Evolutionary conservation across 208 protist species (phyloP).

Genomic region (Leishmania mexicana): DNA sequence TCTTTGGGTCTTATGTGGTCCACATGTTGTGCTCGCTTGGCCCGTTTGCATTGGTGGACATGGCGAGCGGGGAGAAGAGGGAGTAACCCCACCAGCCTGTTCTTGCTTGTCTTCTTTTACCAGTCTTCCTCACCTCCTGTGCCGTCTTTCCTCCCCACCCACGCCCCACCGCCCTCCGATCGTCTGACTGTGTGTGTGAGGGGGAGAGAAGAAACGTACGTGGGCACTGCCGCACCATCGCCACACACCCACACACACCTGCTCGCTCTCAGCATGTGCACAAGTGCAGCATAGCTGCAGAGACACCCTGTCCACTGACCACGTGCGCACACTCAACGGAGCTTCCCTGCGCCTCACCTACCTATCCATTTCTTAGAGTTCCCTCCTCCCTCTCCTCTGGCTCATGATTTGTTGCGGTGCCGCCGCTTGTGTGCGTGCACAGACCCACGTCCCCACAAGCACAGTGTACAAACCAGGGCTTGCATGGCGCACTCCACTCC

Average conservation of each 20-base stretch:
- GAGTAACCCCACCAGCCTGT: not conserved
- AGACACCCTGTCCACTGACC: not conserved
- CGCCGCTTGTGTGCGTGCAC: not conserved
- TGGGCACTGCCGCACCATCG: not conserved
- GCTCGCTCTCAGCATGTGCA: not conserved
- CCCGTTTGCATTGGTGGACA: not conserved
- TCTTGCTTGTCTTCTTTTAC: not conserved
- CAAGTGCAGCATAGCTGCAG: not conserved
- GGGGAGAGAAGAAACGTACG: not conserved
- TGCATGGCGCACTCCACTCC: not conserved
- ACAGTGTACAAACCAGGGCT: not conserved
- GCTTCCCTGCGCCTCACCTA: not conserved
- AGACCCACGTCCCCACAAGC: not conserved
- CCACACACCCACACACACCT: not conserved
- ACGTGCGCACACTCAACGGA: not conserved
- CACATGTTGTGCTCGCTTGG: not conserved
- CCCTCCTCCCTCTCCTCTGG: not conserved
- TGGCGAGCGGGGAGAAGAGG: not conserved
- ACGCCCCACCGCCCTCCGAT: not conserved
- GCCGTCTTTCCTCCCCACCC: not conserved
- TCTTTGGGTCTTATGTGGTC: too few species aligned
- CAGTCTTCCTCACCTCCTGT: not conserved
- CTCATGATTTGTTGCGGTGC: not conserved
- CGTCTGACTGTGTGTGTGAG: not conserved
- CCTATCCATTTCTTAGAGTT: not conserved